Evolutionary conservation across 2,329 filamentous ascomycete species (phyloP).

Genomic region (Aureobasidium sp.): DNA sequence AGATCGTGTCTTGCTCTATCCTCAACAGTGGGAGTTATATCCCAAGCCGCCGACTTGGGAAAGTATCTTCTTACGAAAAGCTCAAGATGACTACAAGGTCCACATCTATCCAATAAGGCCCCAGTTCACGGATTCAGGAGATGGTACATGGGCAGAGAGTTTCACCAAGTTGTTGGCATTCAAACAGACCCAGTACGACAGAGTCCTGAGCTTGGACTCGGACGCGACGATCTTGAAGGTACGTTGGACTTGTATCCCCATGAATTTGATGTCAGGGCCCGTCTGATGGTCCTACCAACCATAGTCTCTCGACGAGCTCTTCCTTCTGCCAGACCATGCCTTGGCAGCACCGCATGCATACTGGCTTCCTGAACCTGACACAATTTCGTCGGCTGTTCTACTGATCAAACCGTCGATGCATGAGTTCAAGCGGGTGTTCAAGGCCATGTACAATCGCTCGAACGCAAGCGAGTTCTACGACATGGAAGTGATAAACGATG

Average conservation of each 20-base stretch:
- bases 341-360: conserved; percentile 65
- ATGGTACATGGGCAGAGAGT: conserved; percentile 54
- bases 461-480: conserved; percentile 43
- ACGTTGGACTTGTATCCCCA: not conserved
- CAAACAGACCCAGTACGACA: conserved; percentile 56
- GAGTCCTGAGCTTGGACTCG: conserved; percentile 53
- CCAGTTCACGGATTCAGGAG: conserved; percentile 25
- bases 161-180: conserved; percentile 64
- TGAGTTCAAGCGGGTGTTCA: conserved; percentile 41
- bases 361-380: conserved; percentile 48
- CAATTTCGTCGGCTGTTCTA: conserved; percentile 45
- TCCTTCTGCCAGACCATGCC: conserved; percentile 53
- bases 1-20: conserved; percentile 39
- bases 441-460: conserved; percentile 22
- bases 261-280: not conserved
- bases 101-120: conserved; percentile 40
- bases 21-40: conserved; percentile 26
- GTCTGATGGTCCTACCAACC: not conserved
- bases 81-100: conserved; percentile 42
- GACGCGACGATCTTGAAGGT: conserved; percentile 51
- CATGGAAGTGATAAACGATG: conserved; percentile 61
- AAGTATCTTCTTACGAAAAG: conserved; percentile 42
- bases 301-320: conserved; percentile 62
- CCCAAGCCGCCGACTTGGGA: conserved; percentile 7
- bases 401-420: conserved; percentile 51